Conservation (phyloP, 495 filamentous ascomycete genomes). For the Articulospora tetracladia region DNA sequence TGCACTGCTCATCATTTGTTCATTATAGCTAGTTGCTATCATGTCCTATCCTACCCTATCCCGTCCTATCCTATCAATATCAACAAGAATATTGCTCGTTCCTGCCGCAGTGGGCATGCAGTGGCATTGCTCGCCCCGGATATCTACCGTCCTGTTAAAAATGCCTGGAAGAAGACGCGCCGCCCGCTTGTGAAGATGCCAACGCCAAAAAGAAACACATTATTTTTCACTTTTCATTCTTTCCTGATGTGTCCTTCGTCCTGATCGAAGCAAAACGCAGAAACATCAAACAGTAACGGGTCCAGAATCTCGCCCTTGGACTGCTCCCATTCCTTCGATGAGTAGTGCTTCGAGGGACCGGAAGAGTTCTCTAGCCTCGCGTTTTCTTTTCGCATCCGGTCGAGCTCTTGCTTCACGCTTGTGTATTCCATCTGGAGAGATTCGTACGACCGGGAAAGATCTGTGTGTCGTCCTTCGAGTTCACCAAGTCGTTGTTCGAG, state of each 20-base stretch:
- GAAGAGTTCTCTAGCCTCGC: conserved; percentile 4
- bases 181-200: background rate
- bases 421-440: conserved; percentile 60
- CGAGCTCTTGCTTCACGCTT: conserved; percentile 49
- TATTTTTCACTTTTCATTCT: conserved; percentile 11
- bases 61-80: background rate
- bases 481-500: conserved; percentile 71
- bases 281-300: conserved; percentile 25
- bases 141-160: conserved; percentile 4
- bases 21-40: background rate
- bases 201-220: background rate
- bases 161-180: background rate
- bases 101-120: background rate
- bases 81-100: background rate
- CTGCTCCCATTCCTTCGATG: conserved; percentile 17
- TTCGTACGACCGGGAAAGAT: conserved; percentile 38
- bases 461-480: conserved; percentile 32
- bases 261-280: conserved; percentile 24
- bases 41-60: background rate
- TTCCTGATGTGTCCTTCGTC: conserved; percentile 15
- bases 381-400: conserved; percentile 17
- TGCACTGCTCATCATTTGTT: background rate
- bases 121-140: background rate
- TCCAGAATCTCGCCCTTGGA: conserved; percentile 21
- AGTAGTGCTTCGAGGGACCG: conserved; percentile 4